phyloP scores from a whole-genome alignment of 2,329 filamentous ascomycete genomes.

The Microcyclospora tardicrescens region DNA sequence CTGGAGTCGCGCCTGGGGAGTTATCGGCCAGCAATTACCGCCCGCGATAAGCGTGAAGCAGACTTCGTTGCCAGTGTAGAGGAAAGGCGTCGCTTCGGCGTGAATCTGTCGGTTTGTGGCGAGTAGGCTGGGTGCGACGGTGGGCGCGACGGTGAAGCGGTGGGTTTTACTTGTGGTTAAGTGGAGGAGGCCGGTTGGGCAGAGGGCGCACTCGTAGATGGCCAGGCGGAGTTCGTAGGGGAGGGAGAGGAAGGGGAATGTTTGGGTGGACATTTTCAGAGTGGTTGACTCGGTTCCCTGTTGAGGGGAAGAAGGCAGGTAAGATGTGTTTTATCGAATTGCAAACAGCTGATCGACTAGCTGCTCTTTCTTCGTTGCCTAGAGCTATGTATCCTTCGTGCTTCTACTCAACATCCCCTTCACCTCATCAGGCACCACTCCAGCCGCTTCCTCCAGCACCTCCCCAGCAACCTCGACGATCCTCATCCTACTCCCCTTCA shows the following conservation, averaged over 20 bases:
- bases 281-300: too few species aligned
- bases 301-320: too few species aligned
- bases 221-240: slow-evolving; percentile 14
- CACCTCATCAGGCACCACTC: too few species aligned
- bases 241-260: slow-evolving; percentile 12
- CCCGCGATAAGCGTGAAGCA: slow-evolving; percentile 14
- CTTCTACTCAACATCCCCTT: too few species aligned
- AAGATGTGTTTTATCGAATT: too few species aligned
- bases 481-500: too few species aligned
- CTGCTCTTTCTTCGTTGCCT: too few species aligned
- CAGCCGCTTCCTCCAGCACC: too few species aligned
- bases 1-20: slow-evolving; percentile 12
- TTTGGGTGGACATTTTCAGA: neutral
- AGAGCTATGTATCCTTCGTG: too few species aligned
- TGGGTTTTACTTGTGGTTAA: slow-evolving; percentile 9
- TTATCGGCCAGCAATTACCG: slow-evolving; percentile 14
- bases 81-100: slow-evolving; percentile 27
- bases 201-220: slow-evolving; percentile 14
- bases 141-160: slow-evolving; percentile 9
- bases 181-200: slow-evolving; percentile 9
- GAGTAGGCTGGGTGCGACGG: slow-evolving; percentile 28
- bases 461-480: too few species aligned
- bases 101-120: slow-evolving; percentile 26
- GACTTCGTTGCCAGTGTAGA: slow-evolving; percentile 35
- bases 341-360: too few species aligned